phyloP scores from a whole-genome alignment of 2,329 filamentous ascomycete genomes.

The Myriosclerotinia duriaeana region DNA sequence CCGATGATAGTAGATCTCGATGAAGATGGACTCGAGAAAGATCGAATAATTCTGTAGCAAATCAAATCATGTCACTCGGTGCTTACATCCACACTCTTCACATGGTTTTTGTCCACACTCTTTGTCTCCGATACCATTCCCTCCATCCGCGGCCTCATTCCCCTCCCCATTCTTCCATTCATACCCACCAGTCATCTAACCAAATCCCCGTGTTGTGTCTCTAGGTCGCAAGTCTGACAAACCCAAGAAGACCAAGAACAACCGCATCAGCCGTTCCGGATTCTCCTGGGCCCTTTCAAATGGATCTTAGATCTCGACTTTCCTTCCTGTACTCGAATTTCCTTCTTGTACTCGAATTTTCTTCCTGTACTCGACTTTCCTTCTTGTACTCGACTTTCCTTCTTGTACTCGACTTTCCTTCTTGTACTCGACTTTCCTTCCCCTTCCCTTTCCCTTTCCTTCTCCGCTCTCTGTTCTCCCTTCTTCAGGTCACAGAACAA shows the following conservation, averaged over 20 bases:
- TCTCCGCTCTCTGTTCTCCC: constrained; percentile 3
- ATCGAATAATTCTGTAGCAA: constrained; percentile 37
- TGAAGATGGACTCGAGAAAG: constrained; percentile 39
- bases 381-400: background rate
- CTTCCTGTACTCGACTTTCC: background rate
- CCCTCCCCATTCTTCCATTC: background rate
- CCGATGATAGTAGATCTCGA: constrained; percentile 40
- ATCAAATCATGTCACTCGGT: constrained; percentile 14
- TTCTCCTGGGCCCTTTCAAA: constrained; percentile 20
- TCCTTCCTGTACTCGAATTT: background rate
- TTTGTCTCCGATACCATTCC: constrained; percentile 7
- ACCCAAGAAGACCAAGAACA: constrained; percentile 8
- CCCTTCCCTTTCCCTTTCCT: background rate
- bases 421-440: no score
- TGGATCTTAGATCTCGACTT: background rate
- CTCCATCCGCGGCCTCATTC: background rate
- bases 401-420: background rate
- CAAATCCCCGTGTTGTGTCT: constrained; percentile 10
- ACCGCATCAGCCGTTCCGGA: constrained; percentile 17
- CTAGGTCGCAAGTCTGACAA: constrained; percentile 20
- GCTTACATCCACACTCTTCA: background rate
- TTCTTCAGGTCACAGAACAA: background rate
- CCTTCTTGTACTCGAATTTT: background rate
- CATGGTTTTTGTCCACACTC: constrained; percentile 4
- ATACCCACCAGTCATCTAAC: constrained; percentile 10